phyloP scores from a whole-genome alignment of 257 asterid species.

The Penstemon davidsonii region DNA sequence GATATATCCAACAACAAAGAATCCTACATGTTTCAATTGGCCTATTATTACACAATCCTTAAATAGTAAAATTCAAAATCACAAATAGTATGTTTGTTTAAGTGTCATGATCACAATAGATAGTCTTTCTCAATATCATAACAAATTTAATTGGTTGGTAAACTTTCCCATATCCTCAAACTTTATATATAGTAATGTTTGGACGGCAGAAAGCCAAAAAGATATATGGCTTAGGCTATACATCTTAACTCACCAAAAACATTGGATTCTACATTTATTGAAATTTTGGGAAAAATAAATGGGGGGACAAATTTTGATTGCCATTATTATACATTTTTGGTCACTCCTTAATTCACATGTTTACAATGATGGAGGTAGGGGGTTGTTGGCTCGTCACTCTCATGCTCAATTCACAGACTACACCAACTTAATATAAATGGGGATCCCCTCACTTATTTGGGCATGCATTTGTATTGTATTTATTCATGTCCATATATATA shows the following conservation, averaged over 20 bases:
- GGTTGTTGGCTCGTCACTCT: slow-evolving; percentile 38
- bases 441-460: not conserved
- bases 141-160: no score
- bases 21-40: no score
- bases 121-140: no score
- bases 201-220: no score
- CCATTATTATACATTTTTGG: not conserved
- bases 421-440: not conserved
- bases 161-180: no score
- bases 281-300: not conserved
- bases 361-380: slow-evolving; percentile 28
- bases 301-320: not conserved
- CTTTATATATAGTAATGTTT: no score
- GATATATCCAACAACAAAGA: no score
- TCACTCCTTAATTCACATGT: slow-evolving; percentile 28
- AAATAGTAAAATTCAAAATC: no score
- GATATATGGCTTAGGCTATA: no score
- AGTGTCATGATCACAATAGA: no score
- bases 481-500: not conserved
- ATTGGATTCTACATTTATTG: slow-evolving; percentile 26
- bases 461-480: not conserved
- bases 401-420: slow-evolving; percentile 7
- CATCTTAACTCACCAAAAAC: not conserved
- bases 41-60: no score
- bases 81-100: no score